Evolutionary conservation across 805 yeast species (phyloP).

Genomic region (Osmozyma mogii): DNA sequence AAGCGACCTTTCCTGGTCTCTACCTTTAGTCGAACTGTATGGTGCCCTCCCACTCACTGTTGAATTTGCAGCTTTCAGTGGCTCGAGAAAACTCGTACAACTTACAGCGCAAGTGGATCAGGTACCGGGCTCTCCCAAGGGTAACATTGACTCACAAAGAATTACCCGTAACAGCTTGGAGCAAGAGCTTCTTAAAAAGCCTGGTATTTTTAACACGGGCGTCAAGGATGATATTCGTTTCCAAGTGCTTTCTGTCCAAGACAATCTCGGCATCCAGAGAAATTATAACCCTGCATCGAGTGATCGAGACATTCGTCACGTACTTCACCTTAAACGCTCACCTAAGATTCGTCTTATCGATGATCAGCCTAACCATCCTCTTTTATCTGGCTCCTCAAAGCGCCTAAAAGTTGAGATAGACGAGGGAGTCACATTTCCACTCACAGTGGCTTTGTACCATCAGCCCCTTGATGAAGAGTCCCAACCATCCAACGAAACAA

Average conservation of each 20-base stretch:
- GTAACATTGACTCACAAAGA: conserved; percentile 18
- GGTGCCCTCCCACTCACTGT: conserved; percentile 68
- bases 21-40: conserved; percentile 44
- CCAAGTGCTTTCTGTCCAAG: conserved; percentile 25
- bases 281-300: conserved; percentile 30
- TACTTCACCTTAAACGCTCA: conserved; percentile 19
- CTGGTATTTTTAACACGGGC: conserved; percentile 13
- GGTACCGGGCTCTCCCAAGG: conserved; percentile 24
- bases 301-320: conserved; percentile 27
- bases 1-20: conserved; percentile 32
- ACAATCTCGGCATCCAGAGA: conserved; percentile 24
- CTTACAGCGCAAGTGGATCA: conserved; percentile 1
- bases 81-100: too few relatives aligned
- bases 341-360: conserved; percentile 18
- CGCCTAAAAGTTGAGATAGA: conserved; percentile 16
- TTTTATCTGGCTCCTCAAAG: conserved; percentile 24
- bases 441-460: conserved; percentile 33
- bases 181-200: conserved; percentile 25
- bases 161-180: conserved; percentile 28
- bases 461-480: conserved; percentile 21
- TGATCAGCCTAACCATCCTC: conserved; percentile 12
- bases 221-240: conserved; percentile 23
- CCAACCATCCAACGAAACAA: conserved; percentile 13
- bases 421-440: conserved; percentile 5
- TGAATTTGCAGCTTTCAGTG: conserved; percentile 20